Percentiles rank a stretch among this genome's conserved stretches.
phyloP scores from a whole-genome alignment of 2,329 filamentous ascomycete species.

The Bipolaris victoriae region DNA sequence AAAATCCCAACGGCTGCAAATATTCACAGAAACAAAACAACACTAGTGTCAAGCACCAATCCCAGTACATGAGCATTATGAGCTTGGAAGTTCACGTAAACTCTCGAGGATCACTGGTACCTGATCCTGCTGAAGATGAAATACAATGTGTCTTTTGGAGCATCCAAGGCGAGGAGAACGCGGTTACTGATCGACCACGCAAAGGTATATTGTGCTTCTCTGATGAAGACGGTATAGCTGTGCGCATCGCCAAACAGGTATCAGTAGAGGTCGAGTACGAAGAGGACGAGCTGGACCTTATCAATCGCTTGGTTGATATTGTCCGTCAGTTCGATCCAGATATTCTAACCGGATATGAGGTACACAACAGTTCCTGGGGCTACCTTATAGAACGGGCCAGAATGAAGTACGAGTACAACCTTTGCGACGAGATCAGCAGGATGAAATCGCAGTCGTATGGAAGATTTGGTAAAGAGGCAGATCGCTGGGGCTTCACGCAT shows the following conservation, averaged over 20 bases:
- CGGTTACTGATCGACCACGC: constrained; percentile 60
- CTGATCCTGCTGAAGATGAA: constrained; percentile 90
- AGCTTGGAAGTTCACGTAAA: constrained; percentile 93
- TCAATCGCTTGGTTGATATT: constrained; percentile 85
- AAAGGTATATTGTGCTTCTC: constrained; percentile 77
- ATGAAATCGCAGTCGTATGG: constrained; percentile 85
- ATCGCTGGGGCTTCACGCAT: constrained; percentile 92
- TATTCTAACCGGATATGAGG: constrained; percentile 91
- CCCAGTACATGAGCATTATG: constrained; percentile 96
- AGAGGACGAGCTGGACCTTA: constrained; percentile 78
- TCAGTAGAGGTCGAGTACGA: constrained; percentile 73
- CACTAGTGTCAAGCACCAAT: constrained; percentile 80
- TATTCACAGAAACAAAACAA: constrained; percentile 78
- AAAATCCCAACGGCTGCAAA: constrained; percentile 80
- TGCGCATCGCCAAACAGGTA: constrained; percentile 67
- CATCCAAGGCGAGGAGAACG: constrained; percentile 75
- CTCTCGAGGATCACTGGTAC: constrained; percentile 77
- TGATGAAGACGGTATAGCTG: constrained; percentile 63
- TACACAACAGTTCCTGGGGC: constrained; percentile 92
- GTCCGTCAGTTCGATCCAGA: constrained; percentile 87
- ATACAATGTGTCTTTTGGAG: constrained; percentile 91
- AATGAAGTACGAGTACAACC: constrained; percentile 83
- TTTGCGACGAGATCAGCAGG: constrained; percentile 89
- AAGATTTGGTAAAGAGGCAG: constrained; percentile 82
- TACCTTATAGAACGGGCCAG: constrained; percentile 91